Percentiles rank a stretch among this genome's conserved stretches.
phyloP scores from a whole-genome alignment of 768 basidiomycete genomes.

The Russula compacta region DNA sequence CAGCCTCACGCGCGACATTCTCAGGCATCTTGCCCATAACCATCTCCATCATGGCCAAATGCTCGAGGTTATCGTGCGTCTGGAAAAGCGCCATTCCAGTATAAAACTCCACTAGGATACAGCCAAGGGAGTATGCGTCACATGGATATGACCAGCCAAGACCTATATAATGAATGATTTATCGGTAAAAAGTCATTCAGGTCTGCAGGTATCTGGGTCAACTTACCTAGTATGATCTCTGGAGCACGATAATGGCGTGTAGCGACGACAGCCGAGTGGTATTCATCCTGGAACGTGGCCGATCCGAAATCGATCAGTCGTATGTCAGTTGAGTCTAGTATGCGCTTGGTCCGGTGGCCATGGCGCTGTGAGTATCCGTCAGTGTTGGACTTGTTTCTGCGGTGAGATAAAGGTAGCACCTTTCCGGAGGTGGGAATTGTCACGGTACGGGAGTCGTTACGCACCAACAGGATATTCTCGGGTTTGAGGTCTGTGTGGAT shows the following conservation, averaged over 20 bases:
- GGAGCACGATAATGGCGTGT: conserved; percentile 98
- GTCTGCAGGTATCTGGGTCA: neutral
- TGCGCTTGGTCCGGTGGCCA: conserved; percentile 57
- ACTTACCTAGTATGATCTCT: conserved; percentile 91
- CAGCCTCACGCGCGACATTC: conserved; percentile 65
- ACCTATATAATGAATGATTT: conserved; percentile 38
- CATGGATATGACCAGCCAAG: conserved; percentile 98
- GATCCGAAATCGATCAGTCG: conserved; percentile 97
- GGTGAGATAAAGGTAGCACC: conserved; percentile 31
- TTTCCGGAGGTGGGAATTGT: conserved; percentile 57
- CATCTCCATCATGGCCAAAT: conserved; percentile 99
- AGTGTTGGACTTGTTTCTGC: neutral
- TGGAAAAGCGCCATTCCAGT: conserved; percentile 98
- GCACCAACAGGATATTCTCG: conserved; percentile 93
- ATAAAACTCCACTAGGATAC: conserved; percentile 97
- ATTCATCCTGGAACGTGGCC: conserved; percentile 95
- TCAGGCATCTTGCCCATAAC: conserved; percentile 98
- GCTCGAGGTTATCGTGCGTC: conserved; percentile 97
- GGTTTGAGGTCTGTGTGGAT: conserved; percentile 99
- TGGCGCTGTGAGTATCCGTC: conserved; percentile 27
- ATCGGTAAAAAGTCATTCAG: neutral
- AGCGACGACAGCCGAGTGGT: conserved; percentile 96
- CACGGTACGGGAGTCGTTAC: conserved; percentile 62
- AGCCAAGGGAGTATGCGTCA: conserved; percentile 96
- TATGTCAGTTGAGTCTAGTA: conserved; percentile 83